phyloP scores from a whole-genome alignment of 2,329 filamentous ascomycete species.

The Cladophialophora psammophila region DNA sequence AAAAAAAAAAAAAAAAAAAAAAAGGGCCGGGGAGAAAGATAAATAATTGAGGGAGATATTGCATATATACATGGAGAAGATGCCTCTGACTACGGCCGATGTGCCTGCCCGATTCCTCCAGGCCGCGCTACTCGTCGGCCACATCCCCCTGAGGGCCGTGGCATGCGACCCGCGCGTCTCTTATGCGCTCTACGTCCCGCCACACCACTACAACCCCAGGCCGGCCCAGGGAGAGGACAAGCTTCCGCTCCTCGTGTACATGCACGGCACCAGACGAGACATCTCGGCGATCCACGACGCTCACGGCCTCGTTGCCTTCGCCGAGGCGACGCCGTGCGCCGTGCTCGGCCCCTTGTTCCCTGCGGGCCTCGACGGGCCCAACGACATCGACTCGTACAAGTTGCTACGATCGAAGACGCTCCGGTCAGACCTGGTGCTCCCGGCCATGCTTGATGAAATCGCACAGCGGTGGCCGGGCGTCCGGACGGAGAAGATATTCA shows the following conservation, averaged over 20 bases:
- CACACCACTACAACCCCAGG: constrained; percentile 11
- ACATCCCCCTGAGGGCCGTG: constrained; percentile 29
- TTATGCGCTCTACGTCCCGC: constrained; percentile 18
- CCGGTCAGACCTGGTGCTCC: constrained; percentile 42
- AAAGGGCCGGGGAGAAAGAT: too few relatives aligned
- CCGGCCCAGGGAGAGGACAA: background rate
- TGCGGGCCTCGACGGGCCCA: constrained; percentile 42
- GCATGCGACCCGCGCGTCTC: constrained; percentile 9
- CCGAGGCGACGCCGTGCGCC: constrained; percentile 42
- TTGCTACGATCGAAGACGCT: constrained; percentile 39
- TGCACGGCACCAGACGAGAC: constrained; percentile 45
- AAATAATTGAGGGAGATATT: too few relatives aligned
- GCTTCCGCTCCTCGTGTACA: constrained; percentile 43
- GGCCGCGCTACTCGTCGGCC: constrained; percentile 41
- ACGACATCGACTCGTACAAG: constrained; percentile 45
- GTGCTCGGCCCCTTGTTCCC: constrained; percentile 46
- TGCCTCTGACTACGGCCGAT: background rate
- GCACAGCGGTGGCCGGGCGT: constrained; percentile 43
- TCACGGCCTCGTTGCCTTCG: constrained; percentile 37
- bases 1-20: too few relatives aligned
- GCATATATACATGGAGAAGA: background rate
- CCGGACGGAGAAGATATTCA: constrained; percentile 41
- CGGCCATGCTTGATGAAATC: constrained; percentile 46
- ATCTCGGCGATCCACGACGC: constrained; percentile 24
- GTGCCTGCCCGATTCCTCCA: constrained; percentile 40